A percentile compares a stretch with the other conserved stretches of the same genome.
These are phyloP conservation scores for Narthecium ossifragum DNA, from an alignment of 106 monocot genomes.

Conservation along the genomic window DNA sequence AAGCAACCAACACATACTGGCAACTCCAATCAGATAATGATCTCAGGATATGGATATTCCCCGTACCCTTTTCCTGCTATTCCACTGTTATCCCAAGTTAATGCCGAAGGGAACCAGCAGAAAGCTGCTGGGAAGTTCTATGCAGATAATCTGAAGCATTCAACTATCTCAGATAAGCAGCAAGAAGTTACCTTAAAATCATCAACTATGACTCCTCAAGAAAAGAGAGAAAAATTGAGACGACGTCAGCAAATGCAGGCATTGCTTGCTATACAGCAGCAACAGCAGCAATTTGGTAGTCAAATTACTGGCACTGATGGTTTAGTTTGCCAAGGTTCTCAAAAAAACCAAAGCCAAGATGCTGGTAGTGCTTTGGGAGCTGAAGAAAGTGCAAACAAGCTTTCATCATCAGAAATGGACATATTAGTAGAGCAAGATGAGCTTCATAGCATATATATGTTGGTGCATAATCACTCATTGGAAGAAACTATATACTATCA, in stretches of 20 bases:
- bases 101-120: slow-evolving; percentile 16
- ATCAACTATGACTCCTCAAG: slow-evolving; percentile 79
- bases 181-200: slow-evolving; percentile 24
- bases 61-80: slow-evolving; percentile 29
- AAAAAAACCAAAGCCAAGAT: slow-evolving; percentile 28
- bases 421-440: slow-evolving; percentile 36
- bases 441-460: slow-evolving; percentile 21
- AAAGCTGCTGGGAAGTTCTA: slow-evolving; percentile 14
- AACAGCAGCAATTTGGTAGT: slow-evolving; percentile 63
- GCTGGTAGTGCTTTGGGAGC: slow-evolving; percentile 12
- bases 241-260: slow-evolving; percentile 85
- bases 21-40: slow-evolving; percentile 32
- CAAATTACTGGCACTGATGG: slow-evolving; percentile 34
- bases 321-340: slow-evolving; percentile 24
- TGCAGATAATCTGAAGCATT: slow-evolving; percentile 21
- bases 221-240: slow-evolving; percentile 89
- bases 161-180: slow-evolving; percentile 11
- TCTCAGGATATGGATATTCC: slow-evolving; percentile 51
- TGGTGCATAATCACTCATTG: slow-evolving; percentile 32
- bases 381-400: slow-evolving; percentile 31
- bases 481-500: slow-evolving; percentile 63
- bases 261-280: slow-evolving; percentile 90
- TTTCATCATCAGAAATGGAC: slow-evolving; percentile 32
- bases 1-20: slow-evolving; percentile 23
- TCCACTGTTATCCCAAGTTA: slow-evolving; percentile 18